phyloP scores from a whole-genome alignment of 768 basidiomycete genomes.

The Leccinum arenicola region DNA sequence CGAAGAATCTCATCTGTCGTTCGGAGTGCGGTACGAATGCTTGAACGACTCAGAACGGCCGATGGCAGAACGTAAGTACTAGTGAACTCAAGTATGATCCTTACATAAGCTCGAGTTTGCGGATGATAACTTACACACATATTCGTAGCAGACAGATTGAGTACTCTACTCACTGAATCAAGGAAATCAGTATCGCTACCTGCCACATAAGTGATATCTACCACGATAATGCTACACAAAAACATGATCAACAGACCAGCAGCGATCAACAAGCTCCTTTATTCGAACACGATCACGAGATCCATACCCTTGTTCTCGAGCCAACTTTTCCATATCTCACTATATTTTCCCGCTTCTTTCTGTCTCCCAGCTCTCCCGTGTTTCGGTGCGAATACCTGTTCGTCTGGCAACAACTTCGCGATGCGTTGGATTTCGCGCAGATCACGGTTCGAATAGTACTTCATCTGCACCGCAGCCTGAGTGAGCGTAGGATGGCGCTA shows the following conservation, averaged over 20 bases:
- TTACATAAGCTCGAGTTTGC: too few species aligned
- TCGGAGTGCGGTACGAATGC: not conserved
- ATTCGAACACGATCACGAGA: slow-evolving; percentile 35
- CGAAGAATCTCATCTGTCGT: not conserved
- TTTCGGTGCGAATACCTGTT: slow-evolving; percentile 30
- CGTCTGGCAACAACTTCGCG: slow-evolving; percentile 37
- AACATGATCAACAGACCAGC: not conserved
- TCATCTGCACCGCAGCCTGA: slow-evolving; percentile 34
- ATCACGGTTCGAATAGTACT: slow-evolving; percentile 37
- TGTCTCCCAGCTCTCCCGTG: not conserved
- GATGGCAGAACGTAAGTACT: too few species aligned
- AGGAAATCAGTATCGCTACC: not conserved
- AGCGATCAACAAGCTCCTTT: not conserved
- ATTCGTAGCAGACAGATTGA: too few species aligned
- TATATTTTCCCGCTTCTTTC: slow-evolving; percentile 30
- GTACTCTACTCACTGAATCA: too few species aligned
- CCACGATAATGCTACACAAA: not conserved
- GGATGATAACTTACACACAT: too few species aligned
- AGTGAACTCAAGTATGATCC: too few species aligned
- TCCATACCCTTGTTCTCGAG: slow-evolving; percentile 34
- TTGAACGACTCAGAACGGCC: not conserved
- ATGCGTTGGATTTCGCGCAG: slow-evolving; percentile 41
- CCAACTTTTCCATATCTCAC: slow-evolving; percentile 40
- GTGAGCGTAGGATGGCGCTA: slow-evolving; percentile 37
- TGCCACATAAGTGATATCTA: not conserved